phyloP scores from a whole-genome alignment of 192 early-diverging fungal species.

The Backusella tuberculispora region DNA sequence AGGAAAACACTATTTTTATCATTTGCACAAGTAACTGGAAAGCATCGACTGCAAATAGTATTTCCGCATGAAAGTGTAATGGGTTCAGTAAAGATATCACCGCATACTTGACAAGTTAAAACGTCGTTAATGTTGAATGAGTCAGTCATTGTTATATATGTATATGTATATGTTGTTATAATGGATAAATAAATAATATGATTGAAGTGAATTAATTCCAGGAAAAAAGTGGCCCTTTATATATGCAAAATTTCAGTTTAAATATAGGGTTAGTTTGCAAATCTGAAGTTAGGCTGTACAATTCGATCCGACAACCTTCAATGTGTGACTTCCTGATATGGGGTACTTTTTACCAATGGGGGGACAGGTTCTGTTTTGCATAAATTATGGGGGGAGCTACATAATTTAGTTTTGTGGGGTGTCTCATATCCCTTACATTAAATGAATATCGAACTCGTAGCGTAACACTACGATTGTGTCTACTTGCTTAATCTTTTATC shows the following conservation, averaged over 20 bases:
- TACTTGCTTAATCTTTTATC: neutral
- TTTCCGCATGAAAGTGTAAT: conserved; percentile 22
- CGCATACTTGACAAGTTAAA: conserved; percentile 20
- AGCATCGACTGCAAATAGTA: conserved; percentile 14
- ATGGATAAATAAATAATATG: no score
- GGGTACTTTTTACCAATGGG: conserved; percentile 1
- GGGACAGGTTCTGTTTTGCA: neutral
- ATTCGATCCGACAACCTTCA: neutral
- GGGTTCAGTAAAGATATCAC: conserved; percentile 1
- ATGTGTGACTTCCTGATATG: conserved; percentile 1
- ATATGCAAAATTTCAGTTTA: conserved; percentile 3
- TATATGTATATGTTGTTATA: no score
- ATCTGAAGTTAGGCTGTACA: conserved; percentile 6
- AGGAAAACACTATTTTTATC: neutral
- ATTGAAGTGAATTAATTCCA: neutral
- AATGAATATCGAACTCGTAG: neutral
- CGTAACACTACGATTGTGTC: conserved; percentile 8
- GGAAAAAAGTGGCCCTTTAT: neutral
- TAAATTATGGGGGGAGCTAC: neutral
- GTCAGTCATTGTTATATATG: conserved; percentile 4
- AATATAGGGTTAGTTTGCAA: neutral
- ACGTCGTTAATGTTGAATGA: neutral
- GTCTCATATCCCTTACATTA: neutral
- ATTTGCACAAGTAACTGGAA: neutral
- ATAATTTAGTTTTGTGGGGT: conserved; percentile 12